Evolutionary conservation across 192 early-diverging fungal genomes (phyloP).

Genomic region (Gaertneriomyces sp.): DNA sequence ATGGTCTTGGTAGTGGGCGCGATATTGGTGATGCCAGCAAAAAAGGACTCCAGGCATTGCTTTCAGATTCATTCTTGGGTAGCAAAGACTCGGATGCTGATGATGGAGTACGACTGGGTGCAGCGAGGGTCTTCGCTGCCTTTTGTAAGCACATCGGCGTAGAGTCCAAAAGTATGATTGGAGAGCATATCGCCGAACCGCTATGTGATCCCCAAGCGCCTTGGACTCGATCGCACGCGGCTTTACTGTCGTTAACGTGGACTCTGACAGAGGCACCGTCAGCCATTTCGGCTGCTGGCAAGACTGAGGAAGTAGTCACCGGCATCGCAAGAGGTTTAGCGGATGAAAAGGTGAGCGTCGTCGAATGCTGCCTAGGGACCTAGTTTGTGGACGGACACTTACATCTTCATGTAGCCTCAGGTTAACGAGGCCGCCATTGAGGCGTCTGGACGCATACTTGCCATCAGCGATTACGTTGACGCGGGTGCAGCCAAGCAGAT

Average conservation of each 20-base stretch:
- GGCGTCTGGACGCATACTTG: slow-evolving; percentile 20
- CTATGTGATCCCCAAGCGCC: slow-evolving; percentile 6
- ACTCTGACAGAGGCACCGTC: slow-evolving; percentile 46
- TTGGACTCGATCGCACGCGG: slow-evolving; percentile 34
- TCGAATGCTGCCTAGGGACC: background rate
- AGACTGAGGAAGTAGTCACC: slow-evolving; percentile 4
- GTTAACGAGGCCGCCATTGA: slow-evolving; percentile 33
- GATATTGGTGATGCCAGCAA: slow-evolving; percentile 60
- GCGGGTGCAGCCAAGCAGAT: slow-evolving; percentile 5
- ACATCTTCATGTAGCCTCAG: slow-evolving; percentile 14
- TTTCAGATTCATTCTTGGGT: slow-evolving; percentile 59
- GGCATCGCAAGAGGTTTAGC: background rate
- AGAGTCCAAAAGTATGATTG: slow-evolving; percentile 46
- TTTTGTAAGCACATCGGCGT: slow-evolving; percentile 55
- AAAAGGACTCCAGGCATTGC: slow-evolving; percentile 53
- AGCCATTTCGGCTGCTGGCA: slow-evolving; percentile 38
- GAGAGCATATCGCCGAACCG: slow-evolving; percentile 32
- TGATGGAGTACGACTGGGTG: slow-evolving; percentile 53
- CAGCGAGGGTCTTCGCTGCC: slow-evolving; percentile 59
- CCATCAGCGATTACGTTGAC: slow-evolving; percentile 9
- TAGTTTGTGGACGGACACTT: too few species aligned
- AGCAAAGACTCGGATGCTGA: slow-evolving; percentile 37
- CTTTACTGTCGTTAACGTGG: slow-evolving; percentile 46
- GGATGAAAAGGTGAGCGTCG: slow-evolving; percentile 26
- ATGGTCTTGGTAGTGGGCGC: slow-evolving; percentile 44